Conservation (phyloP, 202 grass and related monocot genomes). For the Digitaria exilis region DNA sequence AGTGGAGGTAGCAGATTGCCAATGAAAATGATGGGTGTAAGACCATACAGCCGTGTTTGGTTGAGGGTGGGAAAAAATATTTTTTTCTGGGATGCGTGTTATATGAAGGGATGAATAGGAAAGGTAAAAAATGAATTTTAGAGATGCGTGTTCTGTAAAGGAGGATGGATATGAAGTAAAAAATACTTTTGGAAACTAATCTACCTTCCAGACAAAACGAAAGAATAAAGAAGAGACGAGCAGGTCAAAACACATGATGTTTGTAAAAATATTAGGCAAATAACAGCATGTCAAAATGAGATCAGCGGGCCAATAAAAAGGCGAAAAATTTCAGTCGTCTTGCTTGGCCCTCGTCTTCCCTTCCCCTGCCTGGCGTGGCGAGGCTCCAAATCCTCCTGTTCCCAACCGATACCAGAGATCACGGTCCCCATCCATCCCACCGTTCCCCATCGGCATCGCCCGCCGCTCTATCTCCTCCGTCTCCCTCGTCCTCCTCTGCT, state of each 20-base stretch:
- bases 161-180: no score
- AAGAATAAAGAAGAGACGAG: neutral
- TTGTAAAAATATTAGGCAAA: no score
- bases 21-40: neutral
- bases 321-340: no score
- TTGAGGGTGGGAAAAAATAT: no score
- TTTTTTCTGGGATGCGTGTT: no score
- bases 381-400: slow-evolving; percentile 9
- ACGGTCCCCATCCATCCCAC: slow-evolving; percentile 38
- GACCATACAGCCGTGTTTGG: no score
- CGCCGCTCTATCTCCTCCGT: neutral
- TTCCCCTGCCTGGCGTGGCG: neutral
- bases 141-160: no score
- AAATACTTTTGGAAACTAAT: no score
- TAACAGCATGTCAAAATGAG: neutral
- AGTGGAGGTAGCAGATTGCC: neutral
- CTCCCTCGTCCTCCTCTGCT: slow-evolving; percentile 5
- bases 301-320: neutral
- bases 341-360: no score
- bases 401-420: slow-evolving; percentile 35
- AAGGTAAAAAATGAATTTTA: no score
- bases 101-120: no score
- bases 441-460: no score
- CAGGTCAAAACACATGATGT: neutral
- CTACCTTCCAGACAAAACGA: neutral